Base-by-base conservation (phyloP, 768 basidiomycete genomes). In the Omphalotus guepiniiformis region DNA sequence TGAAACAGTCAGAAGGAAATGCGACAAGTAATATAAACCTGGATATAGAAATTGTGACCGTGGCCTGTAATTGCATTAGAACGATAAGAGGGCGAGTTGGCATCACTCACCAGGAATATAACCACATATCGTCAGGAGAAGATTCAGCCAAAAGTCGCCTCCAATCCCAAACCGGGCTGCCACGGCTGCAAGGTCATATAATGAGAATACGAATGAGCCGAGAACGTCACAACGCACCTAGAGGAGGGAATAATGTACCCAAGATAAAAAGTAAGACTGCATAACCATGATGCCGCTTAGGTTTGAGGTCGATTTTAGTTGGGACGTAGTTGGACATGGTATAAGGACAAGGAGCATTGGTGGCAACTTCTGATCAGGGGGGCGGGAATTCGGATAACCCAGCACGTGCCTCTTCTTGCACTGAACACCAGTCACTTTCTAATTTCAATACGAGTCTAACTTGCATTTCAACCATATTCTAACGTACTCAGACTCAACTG, bases 111-210 rank as follows among this genome's bases (percentile, higher is more conserved):
- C 89, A 44, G 89, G 90, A 55, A 93, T 87, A 63, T 95, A 96
- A 9, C 93, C 93, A 61, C 82, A 85, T 45, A 97, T 77, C n/a
- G 90, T 93, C 28, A 94, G 67, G 55, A 95, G 61, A 3, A 91
- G 64, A 66, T 96, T 96, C 57, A 96, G 68, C 80, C 85, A 94
- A 69, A 96, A 94, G 63, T 97, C 94, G 46, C 70, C 70, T 12
- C 91, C 93, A 56, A 95, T 80, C 25, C 94, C 94, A 61, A 97
- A 97, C 48, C 94, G 78, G 19, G 91, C 85, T 4, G 92, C 93
- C 25, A 96, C 93, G 51, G 94, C 93, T 96, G n/a, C n/a, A n/a
- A n/a, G n/a, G n/a, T n/a, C n/a, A n/a, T n/a, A n/a, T n/a, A n/a
- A n/a, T n/a, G n/a, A n/a, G n/a, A n/a, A n/a, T n/a, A n/a, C n/a